A percentile compares a stretch with the other conserved stretches of the same genome.
Evolutionary conservation across 305 asterid species (phyloP).

Genomic region (Solanum hybrid): DNA sequence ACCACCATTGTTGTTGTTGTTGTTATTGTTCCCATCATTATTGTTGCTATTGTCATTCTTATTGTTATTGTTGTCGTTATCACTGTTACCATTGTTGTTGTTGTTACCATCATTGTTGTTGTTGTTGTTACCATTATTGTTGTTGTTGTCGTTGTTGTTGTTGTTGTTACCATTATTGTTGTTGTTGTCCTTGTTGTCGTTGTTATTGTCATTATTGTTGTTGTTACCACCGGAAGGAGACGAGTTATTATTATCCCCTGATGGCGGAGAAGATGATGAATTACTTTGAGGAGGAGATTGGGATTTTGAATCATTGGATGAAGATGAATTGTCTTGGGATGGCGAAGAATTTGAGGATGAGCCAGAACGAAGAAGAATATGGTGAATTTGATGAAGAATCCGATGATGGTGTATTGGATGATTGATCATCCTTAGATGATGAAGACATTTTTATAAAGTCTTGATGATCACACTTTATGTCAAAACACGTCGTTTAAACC

Average conservation of each 20-base stretch:
- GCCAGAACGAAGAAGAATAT: too few species aligned
- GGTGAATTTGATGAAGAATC: too few species aligned
- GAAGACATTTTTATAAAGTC: constrained; percentile 16
- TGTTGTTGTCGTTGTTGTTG: background rate
- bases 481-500: constrained; percentile 5
- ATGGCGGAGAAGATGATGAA: background rate
- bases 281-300: background rate
- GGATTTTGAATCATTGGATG: background rate
- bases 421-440: background rate
- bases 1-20: background rate
- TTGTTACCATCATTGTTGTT: too few species aligned
- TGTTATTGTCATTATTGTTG: background rate
- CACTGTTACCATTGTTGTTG: background rate
- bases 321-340: background rate
- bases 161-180: background rate
- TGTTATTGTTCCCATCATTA: too few species aligned
- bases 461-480: background rate
- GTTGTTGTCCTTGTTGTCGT: background rate
- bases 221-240: background rate
- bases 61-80: background rate
- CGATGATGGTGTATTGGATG: constrained; percentile 5
- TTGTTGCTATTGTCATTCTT: background rate
- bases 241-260: background rate
- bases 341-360: background rate
- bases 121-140: background rate